Percentiles rank a stretch among this genome's conserved stretches.
phyloP scores from a whole-genome alignment of 768 basidiomycete genomes.

The Epithele typhae region DNA sequence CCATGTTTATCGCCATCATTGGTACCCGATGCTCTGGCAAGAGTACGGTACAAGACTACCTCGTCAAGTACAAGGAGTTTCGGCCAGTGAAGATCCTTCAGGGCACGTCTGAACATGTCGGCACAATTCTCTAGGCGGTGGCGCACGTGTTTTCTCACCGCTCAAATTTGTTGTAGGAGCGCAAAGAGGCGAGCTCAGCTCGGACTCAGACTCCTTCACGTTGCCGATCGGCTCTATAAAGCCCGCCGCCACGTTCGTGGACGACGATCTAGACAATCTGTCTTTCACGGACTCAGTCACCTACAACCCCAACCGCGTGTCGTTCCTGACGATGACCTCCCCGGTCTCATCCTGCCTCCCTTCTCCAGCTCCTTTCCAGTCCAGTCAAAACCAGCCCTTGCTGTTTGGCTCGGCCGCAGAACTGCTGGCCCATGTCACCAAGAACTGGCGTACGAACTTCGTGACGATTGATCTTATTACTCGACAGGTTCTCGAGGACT shows the following conservation, averaged over 20 bases:
- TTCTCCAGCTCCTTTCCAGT: constrained; percentile 14
- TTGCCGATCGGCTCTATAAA: no score
- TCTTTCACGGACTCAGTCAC: background rate
- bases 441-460: constrained; percentile 73
- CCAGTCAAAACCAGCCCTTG: constrained; percentile 14
- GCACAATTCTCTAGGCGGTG: no score
- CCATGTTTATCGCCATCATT: constrained; percentile 30
- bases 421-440: constrained; percentile 73
- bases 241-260: background rate
- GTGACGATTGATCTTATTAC: constrained; percentile 74
- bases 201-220: no score
- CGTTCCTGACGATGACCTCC: constrained; percentile 23
- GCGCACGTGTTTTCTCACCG: no score
- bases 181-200: no score
- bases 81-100: constrained; percentile 32
- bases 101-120: background rate
- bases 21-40: constrained; percentile 30
- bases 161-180: no score
- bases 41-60: constrained; percentile 49
- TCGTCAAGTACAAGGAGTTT: constrained; percentile 56
- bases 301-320: constrained; percentile 8
- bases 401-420: constrained; percentile 44
- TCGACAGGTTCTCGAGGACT: constrained; percentile 54
- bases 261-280: background rate
- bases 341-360: constrained; percentile 21